Percentiles rank a stretch among this genome's conserved stretches.
Evolutionary conservation across 495 filamentous ascomycete genomes (phyloP).

Genomic region (Tuber brumale): DNA sequence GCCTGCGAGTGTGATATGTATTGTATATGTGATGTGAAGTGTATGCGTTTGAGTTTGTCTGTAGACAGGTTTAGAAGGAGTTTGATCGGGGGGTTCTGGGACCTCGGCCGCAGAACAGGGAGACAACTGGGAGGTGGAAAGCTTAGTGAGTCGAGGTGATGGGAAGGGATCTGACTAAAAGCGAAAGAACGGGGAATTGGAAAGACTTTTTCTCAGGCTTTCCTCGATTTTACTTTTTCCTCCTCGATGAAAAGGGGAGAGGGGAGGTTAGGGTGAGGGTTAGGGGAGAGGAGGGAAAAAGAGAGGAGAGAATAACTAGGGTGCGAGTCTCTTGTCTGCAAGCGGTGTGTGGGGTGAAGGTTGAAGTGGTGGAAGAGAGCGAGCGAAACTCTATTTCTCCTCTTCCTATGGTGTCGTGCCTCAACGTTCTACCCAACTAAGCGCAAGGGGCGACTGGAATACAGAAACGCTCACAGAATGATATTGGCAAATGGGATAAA

Average conservation of each 20-base stretch:
- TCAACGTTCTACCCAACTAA: conserved; percentile 1
- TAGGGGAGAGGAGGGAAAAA: not conserved
- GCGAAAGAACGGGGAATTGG: not conserved
- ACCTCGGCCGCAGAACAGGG: not conserved
- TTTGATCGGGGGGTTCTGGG: not conserved
- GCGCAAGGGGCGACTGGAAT: not conserved
- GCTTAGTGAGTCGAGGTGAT: not conserved
- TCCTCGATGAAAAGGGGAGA: not conserved
- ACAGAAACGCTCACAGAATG: not conserved
- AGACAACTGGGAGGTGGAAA: not conserved
- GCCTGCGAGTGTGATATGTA: not conserved
- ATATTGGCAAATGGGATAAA: not conserved
- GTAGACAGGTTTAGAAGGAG: not conserved
- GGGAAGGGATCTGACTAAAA: not conserved
- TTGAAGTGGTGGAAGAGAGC: not conserved
- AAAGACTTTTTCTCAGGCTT: not conserved
- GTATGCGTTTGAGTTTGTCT: not conserved
- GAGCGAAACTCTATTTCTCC: not conserved
- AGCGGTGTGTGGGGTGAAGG: not conserved
- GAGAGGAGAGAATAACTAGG: not conserved
- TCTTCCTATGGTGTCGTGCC: not conserved
- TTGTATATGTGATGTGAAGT: not conserved
- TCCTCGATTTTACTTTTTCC: not conserved
- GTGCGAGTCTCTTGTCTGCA: not conserved
- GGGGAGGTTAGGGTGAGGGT: not conserved